A percentile compares a stretch with the other conserved stretches of the same genome.
Conservation (phyloP, 257 asterid species). For the Echium plantagineum region DNA sequence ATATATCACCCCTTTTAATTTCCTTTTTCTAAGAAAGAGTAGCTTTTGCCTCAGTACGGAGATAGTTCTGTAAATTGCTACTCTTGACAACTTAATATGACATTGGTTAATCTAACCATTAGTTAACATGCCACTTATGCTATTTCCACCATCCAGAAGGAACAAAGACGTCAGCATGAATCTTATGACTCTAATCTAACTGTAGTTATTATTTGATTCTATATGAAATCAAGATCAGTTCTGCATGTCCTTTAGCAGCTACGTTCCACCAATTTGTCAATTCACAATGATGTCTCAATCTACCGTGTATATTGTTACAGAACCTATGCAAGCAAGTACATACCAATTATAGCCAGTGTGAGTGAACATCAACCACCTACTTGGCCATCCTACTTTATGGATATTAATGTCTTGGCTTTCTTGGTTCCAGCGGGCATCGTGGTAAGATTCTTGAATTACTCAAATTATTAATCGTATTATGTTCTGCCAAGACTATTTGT, state of each 20-base stretch:
- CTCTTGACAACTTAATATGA: neutral
- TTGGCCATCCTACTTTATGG: conserved; percentile 99
- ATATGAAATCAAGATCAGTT: neutral
- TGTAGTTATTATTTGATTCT: too few species aligned
- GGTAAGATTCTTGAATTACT: conserved; percentile 44
- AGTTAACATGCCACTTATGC: too few species aligned
- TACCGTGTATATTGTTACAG: conserved; percentile 37
- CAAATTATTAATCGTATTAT: neutral
- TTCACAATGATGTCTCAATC: neutral
- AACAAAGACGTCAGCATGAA: too few species aligned
- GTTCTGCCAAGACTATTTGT: neutral
- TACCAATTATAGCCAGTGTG: conserved; percentile 98
- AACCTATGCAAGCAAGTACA: conserved; percentile 98
- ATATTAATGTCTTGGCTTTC: conserved; percentile 90
- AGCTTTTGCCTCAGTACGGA: neutral
- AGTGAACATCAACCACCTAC: conserved; percentile 99
- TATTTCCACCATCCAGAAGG: too few species aligned
- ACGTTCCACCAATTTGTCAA: neutral
- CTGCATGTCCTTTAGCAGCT: neutral
- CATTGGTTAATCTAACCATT: too few species aligned
- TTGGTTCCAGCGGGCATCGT: conserved; percentile 97
- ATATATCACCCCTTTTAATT: conserved; percentile 1
- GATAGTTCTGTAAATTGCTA: neutral
- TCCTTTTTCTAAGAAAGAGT: neutral
- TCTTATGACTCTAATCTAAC: too few species aligned